Conservation (phyloP, 345 rosid species). For the Anastatica hierochuntica region DNA sequence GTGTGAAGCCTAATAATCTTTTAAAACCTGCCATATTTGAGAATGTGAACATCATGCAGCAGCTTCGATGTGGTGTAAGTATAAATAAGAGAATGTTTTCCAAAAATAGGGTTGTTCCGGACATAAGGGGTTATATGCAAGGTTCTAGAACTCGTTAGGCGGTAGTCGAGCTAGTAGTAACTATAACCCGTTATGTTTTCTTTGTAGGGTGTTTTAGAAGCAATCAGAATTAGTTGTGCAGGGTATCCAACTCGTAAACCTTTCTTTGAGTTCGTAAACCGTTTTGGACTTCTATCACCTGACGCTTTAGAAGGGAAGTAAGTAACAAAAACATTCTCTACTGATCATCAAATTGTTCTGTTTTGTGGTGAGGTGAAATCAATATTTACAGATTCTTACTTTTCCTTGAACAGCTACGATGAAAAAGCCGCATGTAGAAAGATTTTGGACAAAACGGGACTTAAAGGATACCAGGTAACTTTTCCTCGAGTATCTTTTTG, state of each 20-base stretch:
- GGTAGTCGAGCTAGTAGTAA: too few relatives aligned
- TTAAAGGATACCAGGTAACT: constrained; percentile 84
- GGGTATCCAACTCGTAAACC: constrained; percentile 95
- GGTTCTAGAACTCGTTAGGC: background rate
- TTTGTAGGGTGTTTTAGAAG: constrained; percentile 83
- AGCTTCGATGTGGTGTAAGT: constrained; percentile 93
- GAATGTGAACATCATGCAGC: constrained; percentile 94
- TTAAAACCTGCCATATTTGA: constrained; percentile 92
- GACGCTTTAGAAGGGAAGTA: constrained; percentile 75
- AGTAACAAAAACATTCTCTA: constrained; percentile 18
- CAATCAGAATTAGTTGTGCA: constrained; percentile 95
- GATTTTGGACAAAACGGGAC: constrained; percentile 78
- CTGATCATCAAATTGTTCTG: constrained; percentile 4
- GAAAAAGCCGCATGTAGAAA: constrained; percentile 63
- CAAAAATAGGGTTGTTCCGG: constrained; percentile 2
- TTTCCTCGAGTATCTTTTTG: background rate
- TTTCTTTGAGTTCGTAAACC: constrained; percentile 80
- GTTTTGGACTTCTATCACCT: constrained; percentile 78
- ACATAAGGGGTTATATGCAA: background rate
- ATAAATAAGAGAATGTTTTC: background rate
- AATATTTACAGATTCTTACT: constrained; percentile 15
- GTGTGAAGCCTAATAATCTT: constrained; percentile 92
- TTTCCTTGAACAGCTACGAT: constrained; percentile 48
- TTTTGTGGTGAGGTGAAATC: constrained; percentile 5
- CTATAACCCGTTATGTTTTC: too few relatives aligned